A percentile compares a stretch with the other conserved stretches of the same genome.
phyloP scores from a whole-genome alignment of 768 basidiomycete genomes.

The Mycena metata region DNA sequence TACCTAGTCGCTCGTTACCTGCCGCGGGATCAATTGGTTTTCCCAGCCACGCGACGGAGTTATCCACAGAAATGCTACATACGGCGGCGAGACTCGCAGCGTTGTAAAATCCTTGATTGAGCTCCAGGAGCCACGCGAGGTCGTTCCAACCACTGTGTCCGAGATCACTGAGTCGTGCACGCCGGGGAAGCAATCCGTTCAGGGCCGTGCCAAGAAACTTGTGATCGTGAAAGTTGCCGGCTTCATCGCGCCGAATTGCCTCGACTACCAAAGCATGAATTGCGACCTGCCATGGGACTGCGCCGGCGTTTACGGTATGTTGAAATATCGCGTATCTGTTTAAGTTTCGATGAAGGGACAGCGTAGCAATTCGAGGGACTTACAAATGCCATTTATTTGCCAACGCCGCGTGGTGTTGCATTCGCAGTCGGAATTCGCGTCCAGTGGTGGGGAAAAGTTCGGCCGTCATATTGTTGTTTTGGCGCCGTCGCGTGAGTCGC shows the following conservation, averaged over 20 bases:
- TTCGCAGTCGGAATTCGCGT: conserved; percentile 1
- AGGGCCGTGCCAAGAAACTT: conserved; percentile 41
- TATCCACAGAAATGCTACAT: conserved; percentile 2
- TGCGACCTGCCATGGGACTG: conserved; percentile 24
- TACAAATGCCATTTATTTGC: conserved; percentile 23
- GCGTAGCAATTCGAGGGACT: too few relatives aligned
- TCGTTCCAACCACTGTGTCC: conserved; percentile 41
- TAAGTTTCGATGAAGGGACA: not conserved
- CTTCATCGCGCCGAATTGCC: conserved; percentile 40
- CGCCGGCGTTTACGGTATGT: conserved; percentile 21
- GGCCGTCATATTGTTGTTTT: not conserved
- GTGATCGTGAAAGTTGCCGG: conserved; percentile 30
- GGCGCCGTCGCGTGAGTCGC: not conserved
- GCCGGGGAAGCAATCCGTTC: conserved; percentile 43
- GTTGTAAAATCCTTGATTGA: conserved; percentile 46
- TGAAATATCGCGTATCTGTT: conserved; percentile 22
- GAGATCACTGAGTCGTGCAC: conserved; percentile 34
- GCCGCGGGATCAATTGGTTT: conserved; percentile 38
- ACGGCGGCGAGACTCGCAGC: conserved; percentile 41
- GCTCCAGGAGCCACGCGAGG: conserved; percentile 44
- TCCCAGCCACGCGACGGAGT: conserved; percentile 39
- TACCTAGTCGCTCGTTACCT: conserved; percentile 43
- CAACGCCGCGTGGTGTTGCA: conserved; percentile 3
- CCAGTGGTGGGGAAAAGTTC: not conserved
- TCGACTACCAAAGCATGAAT: too few relatives aligned